These are phyloP conservation scores for Solanum sejunctum DNA, from an alignment of 257 asterid genomes.

Conservation along the genomic window DNA sequence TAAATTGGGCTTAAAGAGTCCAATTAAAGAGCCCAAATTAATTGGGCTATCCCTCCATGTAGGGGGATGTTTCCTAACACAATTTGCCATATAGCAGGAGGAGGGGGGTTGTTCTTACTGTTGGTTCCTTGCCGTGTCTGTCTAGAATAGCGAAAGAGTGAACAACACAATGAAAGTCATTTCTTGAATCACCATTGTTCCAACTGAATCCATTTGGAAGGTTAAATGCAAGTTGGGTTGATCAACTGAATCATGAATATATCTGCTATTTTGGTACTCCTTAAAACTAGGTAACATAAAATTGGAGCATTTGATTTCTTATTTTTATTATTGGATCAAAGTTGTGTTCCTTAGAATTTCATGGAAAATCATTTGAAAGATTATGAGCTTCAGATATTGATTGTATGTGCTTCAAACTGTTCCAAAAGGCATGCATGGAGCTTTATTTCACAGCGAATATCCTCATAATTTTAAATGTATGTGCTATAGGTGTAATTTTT, in stretches of 20 bases:
- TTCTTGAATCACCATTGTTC: neutral
- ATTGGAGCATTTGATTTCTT: neutral
- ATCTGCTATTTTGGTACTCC: neutral
- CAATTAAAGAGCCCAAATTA: no score
- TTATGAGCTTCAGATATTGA: neutral
- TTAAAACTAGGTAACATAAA: neutral
- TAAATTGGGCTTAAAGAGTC: no score
- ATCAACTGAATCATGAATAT: neutral
- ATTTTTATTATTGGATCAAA: neutral
- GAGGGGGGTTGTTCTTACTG: neutral
- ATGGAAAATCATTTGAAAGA: neutral
- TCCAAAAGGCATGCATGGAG: neutral
- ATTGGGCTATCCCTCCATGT: no score
- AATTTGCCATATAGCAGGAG: neutral
- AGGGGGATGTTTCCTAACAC: no score
- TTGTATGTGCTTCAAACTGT: neutral
- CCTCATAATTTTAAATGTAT: neutral
- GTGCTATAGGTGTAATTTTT: conserved; percentile 33
- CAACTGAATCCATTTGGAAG: neutral
- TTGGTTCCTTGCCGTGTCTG: neutral
- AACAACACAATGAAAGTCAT: neutral
- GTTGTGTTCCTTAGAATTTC: neutral
- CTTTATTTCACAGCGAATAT: neutral
- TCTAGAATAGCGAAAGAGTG: neutral
- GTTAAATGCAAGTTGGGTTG: neutral